Percentiles rank a stretch among this genome's conserved stretches.
phyloP scores from a whole-genome alignment of 2,329 filamentous ascomycete species.

The Magnaporthiopsis poae region DNA sequence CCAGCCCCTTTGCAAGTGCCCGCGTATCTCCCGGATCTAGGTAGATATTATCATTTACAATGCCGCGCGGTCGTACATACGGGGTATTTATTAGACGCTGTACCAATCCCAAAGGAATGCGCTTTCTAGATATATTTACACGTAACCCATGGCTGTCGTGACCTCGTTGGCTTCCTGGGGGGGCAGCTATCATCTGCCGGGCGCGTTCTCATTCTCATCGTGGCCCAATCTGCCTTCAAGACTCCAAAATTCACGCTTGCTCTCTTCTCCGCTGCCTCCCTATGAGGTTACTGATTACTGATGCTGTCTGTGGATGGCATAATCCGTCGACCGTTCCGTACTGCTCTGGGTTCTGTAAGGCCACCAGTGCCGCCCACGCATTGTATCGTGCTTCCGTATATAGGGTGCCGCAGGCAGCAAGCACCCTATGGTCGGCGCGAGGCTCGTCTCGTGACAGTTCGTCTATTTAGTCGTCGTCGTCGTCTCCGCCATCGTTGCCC shows the following conservation, averaged over 20 bases:
- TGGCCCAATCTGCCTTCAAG: not conserved
- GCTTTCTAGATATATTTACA: not conserved
- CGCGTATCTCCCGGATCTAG: too few relatives aligned
- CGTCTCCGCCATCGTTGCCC: constrained; percentile 43
- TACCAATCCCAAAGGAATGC: not conserved
- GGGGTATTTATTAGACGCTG: not conserved
- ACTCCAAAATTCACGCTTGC: not conserved
- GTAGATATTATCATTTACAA: not conserved
- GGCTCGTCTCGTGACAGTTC: constrained; percentile 9
- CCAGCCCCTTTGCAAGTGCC: too few relatives aligned
- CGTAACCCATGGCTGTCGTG: not conserved
- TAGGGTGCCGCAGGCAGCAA: not conserved
- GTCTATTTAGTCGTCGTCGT: constrained; percentile 34
- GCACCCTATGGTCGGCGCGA: not conserved
- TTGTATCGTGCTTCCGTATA: not conserved
- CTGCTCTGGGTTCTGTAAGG: not conserved
- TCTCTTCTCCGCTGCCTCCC: not conserved
- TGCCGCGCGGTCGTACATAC: constrained; percentile 2
- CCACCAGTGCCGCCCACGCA: not conserved
- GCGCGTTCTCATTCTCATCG: not conserved
- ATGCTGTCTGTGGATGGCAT: not conserved
- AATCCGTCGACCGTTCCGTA: not conserved
- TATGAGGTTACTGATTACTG: not conserved
- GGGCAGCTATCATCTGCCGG: not conserved
- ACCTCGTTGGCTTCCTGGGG: not conserved